Evolutionary conservation across 441 rosid species (phyloP).

Genomic region (Populus tomentosa): DNA sequence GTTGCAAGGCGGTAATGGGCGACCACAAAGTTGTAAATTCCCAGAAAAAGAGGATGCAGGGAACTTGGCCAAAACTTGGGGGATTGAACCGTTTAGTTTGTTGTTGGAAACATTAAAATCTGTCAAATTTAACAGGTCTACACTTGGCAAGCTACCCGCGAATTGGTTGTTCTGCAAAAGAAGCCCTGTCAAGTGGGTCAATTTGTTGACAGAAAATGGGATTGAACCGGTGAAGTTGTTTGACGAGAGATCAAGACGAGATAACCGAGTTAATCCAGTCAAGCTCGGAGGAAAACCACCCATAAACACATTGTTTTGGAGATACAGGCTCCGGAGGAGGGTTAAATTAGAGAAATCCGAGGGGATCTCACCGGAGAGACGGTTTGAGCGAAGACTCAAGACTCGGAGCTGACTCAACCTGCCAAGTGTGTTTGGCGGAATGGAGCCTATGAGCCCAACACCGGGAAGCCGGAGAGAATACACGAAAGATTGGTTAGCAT

Average conservation of each 20-base stretch:
- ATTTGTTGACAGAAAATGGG: constrained; percentile 64
- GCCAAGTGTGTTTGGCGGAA: constrained; percentile 68
- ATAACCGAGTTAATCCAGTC: constrained; percentile 40
- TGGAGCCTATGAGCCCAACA: constrained; percentile 62
- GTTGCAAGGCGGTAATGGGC: constrained; percentile 57
- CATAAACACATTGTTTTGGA: constrained; percentile 54
- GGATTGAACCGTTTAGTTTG: constrained; percentile 79
- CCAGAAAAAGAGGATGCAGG: constrained; percentile 52
- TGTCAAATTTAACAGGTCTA: constrained; percentile 28
- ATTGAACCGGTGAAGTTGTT: constrained; percentile 68
- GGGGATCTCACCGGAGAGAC: constrained; percentile 74
- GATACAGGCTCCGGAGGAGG: constrained; percentile 59
- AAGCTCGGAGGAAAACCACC: constrained; percentile 58
- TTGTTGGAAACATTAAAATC: constrained; percentile 70
- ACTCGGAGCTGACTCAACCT: constrained; percentile 65
- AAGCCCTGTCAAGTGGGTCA: constrained; percentile 57
- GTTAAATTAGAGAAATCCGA: constrained; percentile 75
- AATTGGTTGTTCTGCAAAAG: constrained; percentile 56
- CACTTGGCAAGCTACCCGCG: constrained; percentile 65
- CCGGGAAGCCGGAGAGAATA: constrained; percentile 77
- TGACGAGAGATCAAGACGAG: constrained; percentile 75
- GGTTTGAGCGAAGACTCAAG: constrained; percentile 79
- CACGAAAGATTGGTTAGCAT: constrained; percentile 44
- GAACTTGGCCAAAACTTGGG: constrained; percentile 42
- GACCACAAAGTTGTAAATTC: constrained; percentile 77